phyloP scores from a whole-genome alignment of 371 early-diverging fungal genomes.

The Mucor racemosus region DNA sequence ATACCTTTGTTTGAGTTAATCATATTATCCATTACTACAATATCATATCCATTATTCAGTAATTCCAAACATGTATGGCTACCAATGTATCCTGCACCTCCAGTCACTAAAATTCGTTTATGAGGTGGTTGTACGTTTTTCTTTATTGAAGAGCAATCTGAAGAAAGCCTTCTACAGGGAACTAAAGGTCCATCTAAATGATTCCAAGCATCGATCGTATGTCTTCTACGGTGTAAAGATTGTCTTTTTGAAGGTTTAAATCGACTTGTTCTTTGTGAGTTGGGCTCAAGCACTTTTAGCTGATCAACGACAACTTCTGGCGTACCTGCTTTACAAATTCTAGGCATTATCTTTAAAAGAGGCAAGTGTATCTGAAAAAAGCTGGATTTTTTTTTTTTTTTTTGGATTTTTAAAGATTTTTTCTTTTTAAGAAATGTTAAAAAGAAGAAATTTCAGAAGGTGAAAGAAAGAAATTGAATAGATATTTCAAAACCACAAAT shows the following conservation, averaged over 20 bases:
- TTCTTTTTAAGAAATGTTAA: background rate
- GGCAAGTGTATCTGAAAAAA: background rate
- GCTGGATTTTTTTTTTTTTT: too few relatives aligned
- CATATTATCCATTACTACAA: conserved; percentile 85
- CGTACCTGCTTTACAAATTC: conserved; percentile 25
- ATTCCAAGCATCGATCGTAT: conserved; percentile 32
- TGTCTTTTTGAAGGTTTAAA: conserved; percentile 18
- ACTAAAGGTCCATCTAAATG: conserved; percentile 14
- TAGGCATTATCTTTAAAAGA: conserved; percentile 12
- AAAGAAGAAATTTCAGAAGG: background rate
- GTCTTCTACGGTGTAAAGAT: conserved; percentile 21
- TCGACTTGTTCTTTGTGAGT: conserved; percentile 6
- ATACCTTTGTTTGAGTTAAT: conserved; percentile 63
- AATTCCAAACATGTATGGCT: conserved; percentile 87
- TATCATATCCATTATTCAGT: conserved; percentile 68
- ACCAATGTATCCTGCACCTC: conserved; percentile 92
- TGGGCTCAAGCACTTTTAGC: conserved; percentile 23
- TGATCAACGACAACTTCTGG: conserved; percentile 24
- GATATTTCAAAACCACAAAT: background rate
- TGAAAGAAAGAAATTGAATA: background rate
- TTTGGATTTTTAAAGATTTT: background rate
- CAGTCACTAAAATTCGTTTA: conserved; percentile 79
- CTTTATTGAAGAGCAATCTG: conserved; percentile 19
- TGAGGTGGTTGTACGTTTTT: conserved; percentile 26
- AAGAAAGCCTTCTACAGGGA: conserved; percentile 21